Base-by-base conservation (phyloP, 2,329 filamentous ascomycete genomes). In the Neonectria hederae region DNA sequence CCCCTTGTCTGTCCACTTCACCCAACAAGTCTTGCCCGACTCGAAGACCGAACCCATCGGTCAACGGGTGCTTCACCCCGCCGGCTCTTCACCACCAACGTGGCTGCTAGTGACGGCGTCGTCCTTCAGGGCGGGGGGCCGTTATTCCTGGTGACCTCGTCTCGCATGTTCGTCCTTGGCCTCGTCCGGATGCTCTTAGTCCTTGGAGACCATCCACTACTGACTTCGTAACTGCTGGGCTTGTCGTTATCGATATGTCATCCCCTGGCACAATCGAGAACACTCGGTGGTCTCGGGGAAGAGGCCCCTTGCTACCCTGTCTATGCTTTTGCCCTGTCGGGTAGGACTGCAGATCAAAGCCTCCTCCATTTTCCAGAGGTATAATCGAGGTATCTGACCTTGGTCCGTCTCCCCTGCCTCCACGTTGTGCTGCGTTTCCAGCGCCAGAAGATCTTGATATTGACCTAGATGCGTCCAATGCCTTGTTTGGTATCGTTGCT, bases 241-340 rank as follows among this genome's bases (percentile, higher is more conserved):
- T 14, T 43, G 30, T 56, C 22, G 63, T 54, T 49, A 43, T 56
- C 43, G 68, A 57, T 43, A 28, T 63, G 56, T 75, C 71, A 38
- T 75, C 70, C 53, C 72, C 74, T 22, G 68, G 66, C 26, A 73
- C 69, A 54, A 76, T 76, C 3, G 74, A 76, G 51, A 76, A 76
- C 30, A 71, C 68, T 54, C 74, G 71, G 46, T 59, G 68, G 54
- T 76, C 69, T 17, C 28, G 62, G 54, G 28, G 22, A 17, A 40
- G 28, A 35, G 43, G 51, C 38, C 32, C 45, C 7, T 59, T 55
- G 48, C 21, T 43, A 35, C 19, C 46, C n/a, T n/a, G 42, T 26
- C 24, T 22, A 54, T 26, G 59, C 11, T 62, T 43, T 24, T 30
- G 26, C 11, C 19, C 51, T 9, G 53, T 38, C 45, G 54, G 30